Conservation (phyloP, 2,329 filamentous ascomycete genomes). For the Aspergillus sp. region DNA sequence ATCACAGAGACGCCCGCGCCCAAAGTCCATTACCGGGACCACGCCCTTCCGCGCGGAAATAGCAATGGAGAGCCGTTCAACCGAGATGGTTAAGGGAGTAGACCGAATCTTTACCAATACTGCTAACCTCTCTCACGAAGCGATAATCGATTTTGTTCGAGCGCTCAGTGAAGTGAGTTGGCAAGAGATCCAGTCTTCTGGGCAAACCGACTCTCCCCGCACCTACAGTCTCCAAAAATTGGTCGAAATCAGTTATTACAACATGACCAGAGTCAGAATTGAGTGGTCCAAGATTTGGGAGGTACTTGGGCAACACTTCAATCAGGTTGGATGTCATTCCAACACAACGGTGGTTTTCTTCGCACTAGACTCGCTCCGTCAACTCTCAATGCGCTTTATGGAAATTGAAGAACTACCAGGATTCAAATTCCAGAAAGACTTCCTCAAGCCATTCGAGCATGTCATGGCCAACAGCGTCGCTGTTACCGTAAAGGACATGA, state of each 20-base stretch:
- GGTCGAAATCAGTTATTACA: constrained; percentile 99
- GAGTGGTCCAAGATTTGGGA: constrained; percentile 99
- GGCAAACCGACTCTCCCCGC: constrained; percentile 89
- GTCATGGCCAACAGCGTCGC: constrained; percentile 92
- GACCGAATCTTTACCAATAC: constrained; percentile 98
- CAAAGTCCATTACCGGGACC: constrained; percentile 46
- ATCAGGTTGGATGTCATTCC: constrained; percentile 91
- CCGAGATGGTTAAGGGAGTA: constrained; percentile 88
- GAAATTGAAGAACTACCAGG: constrained; percentile 96
- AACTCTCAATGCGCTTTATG: constrained; percentile 98
- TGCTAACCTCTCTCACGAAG: constrained; percentile 86
- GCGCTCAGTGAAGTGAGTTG: constrained; percentile 94
- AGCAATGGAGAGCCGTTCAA: constrained; percentile 86
- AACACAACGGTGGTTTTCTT: constrained; percentile 98
- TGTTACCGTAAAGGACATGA: constrained; percentile 95
- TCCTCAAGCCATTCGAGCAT: constrained; percentile 96
- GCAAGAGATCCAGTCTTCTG: constrained; percentile 98
- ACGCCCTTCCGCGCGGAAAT: constrained; percentile 72
- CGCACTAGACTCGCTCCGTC: constrained; percentile 88
- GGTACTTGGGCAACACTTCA: constrained; percentile 97
- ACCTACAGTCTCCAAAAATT: constrained; percentile 98
- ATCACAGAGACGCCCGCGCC: constrained; percentile 48
- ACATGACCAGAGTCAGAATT: constrained; percentile 97
- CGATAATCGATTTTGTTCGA: constrained; percentile 91
- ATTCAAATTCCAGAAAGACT: constrained; percentile 99